phyloP scores from a whole-genome alignment of 768 basidiomycete genomes.

The Leccinum barrowsii region DNA sequence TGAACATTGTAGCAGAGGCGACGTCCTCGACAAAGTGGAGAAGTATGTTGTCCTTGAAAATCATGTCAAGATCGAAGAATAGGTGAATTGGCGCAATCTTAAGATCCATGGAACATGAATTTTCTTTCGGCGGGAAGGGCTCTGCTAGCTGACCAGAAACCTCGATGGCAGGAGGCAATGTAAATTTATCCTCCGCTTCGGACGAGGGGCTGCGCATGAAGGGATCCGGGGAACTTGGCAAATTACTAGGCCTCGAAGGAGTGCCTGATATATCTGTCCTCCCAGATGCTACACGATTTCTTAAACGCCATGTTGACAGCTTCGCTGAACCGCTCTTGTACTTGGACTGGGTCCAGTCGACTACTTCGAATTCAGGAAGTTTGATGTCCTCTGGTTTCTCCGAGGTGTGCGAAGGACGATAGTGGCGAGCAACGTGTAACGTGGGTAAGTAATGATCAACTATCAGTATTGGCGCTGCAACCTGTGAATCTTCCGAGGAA shows the following conservation, averaged over 20 bases:
- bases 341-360: slow-evolving; percentile 58
- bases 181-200: slow-evolving; percentile 12
- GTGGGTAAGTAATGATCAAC: slow-evolving; percentile 63
- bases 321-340: slow-evolving; percentile 44
- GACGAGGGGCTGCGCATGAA: slow-evolving; percentile 18
- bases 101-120: slow-evolving; percentile 25
- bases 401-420: slow-evolving; percentile 36
- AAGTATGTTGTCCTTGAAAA: slow-evolving; percentile 37
- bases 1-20: slow-evolving; percentile 18
- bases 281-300: slow-evolving; percentile 25
- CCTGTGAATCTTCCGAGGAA: slow-evolving; percentile 17
- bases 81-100: slow-evolving; percentile 63
- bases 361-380: slow-evolving; percentile 55
- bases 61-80: slow-evolving; percentile 63
- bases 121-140: background rate
- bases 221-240: slow-evolving; percentile 16
- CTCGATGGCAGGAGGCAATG: slow-evolving; percentile 19
- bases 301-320: slow-evolving; percentile 61
- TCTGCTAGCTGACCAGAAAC: slow-evolving; percentile 6
- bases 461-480: slow-evolving; percentile 66
- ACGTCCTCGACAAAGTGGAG: slow-evolving; percentile 50
- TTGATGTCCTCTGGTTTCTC: slow-evolving; percentile 19
- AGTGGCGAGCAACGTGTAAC: slow-evolving; percentile 50
- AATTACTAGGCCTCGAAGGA: slow-evolving; percentile 13
- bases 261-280: slow-evolving; percentile 18